Evolutionary conservation across 2,329 filamentous ascomycete species (phyloP).

Genomic region (Aspergillus pseudonomiae): DNA sequence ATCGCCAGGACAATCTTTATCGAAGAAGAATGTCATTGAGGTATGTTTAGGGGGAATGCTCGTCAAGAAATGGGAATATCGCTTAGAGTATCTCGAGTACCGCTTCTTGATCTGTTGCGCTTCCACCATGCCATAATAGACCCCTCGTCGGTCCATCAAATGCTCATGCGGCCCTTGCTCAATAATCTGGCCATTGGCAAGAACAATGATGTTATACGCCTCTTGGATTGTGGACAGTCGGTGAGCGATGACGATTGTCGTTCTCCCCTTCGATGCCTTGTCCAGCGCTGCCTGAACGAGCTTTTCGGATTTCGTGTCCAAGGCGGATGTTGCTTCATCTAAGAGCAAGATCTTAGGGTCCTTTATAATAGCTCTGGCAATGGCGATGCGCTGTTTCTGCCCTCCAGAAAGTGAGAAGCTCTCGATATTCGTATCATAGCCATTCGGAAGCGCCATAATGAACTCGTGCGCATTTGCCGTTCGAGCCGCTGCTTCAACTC

Average conservation of each 20-base stretch:
- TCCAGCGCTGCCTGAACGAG: conserved; percentile 89
- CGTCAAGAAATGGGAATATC: not conserved
- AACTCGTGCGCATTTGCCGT: conserved; percentile 74
- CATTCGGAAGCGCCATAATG: conserved; percentile 71
- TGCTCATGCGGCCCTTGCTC: conserved; percentile 83
- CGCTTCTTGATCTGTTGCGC: conserved; percentile 61
- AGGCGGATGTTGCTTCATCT: conserved; percentile 85
- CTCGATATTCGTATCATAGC: conserved; percentile 23
- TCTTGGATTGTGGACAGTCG: conserved; percentile 75
- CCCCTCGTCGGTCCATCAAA: conserved; percentile 66
- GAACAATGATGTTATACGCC: conserved; percentile 59
- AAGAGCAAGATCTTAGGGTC: conserved; percentile 86
- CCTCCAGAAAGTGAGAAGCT: conserved; percentile 19
- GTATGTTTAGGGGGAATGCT: not conserved
- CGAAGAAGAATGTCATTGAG: conserved; percentile 16
- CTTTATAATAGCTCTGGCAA: conserved; percentile 81
- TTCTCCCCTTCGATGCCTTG: conserved; percentile 77
- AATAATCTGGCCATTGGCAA: conserved; percentile 74
- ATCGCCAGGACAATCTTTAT: conserved; percentile 9
- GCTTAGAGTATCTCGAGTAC: not conserved
- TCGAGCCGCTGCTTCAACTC: conserved; percentile 24
- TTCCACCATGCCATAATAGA: conserved; percentile 78
- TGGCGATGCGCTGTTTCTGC: conserved; percentile 53
- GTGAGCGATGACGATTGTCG: conserved; percentile 89
- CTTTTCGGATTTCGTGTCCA: conserved; percentile 89